Evolutionary conservation across 129 eudicot genomes (phyloP).

Genomic region (Ambrosia artemisiifolia): DNA sequence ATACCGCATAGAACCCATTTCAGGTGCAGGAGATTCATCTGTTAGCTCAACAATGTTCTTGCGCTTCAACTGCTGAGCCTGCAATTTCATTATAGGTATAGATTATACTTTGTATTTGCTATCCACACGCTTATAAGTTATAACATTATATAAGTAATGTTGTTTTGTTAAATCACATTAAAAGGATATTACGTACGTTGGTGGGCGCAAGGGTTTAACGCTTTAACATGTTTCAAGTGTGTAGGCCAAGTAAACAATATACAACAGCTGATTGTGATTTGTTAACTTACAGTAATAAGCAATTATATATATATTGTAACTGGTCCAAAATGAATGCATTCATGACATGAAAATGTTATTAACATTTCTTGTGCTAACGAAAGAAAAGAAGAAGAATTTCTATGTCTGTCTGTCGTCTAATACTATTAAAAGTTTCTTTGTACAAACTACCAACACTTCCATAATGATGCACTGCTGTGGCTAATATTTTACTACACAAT

Average conservation of each 20-base stretch:
- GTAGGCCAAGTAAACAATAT: background rate
- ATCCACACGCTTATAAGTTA: constrained; percentile 1
- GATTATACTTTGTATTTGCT: background rate
- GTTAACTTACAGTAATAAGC: background rate
- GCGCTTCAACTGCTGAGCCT: constrained; percentile 88
- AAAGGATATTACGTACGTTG: too few relatives aligned
- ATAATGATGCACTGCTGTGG: background rate
- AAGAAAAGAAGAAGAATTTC: background rate
- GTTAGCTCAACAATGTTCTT: constrained; percentile 43
- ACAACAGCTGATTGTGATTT: background rate
- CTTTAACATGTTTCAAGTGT: background rate
- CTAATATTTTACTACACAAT: background rate
- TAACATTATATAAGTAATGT: background rate
- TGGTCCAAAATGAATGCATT: background rate
- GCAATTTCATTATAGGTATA: constrained; percentile 10
- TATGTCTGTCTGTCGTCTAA: background rate
- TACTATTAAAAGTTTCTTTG: background rate
- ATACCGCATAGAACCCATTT: constrained; percentile 33
- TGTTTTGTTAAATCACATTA: background rate
- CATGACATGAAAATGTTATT: background rate
- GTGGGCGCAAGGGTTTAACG: background rate
- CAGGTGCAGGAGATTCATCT: constrained; percentile 51
- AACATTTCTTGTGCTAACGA: background rate
- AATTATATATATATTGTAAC: constrained; percentile 8
- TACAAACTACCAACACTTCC: background rate